These are phyloP conservation scores for Xylaria sp. DNA, from an alignment of 2,329 filamentous ascomycete genomes.

Conservation along the genomic window DNA sequence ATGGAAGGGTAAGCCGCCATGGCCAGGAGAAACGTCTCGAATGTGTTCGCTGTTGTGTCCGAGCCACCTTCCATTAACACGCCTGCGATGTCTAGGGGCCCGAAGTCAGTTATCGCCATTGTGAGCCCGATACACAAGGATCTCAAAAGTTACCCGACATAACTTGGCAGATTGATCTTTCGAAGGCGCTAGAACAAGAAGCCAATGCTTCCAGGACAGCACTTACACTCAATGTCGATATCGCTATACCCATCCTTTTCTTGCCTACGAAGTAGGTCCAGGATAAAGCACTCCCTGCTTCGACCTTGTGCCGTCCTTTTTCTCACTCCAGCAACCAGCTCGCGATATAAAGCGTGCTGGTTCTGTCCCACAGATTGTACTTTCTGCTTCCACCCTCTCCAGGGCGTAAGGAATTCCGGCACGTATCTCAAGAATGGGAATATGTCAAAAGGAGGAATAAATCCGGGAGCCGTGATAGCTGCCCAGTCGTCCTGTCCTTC, in stretches of 20 bases:
- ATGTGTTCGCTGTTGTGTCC: conserved; percentile 50
- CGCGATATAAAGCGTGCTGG: conserved; percentile 29
- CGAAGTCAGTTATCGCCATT: too few relatives aligned
- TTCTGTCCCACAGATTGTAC: conserved; percentile 11
- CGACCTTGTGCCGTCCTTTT: conserved; percentile 19
- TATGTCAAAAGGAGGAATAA: conserved; percentile 28
- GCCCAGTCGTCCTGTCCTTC: conserved; percentile 27
- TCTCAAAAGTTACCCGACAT: too few relatives aligned
- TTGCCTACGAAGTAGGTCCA: conserved; percentile 20
- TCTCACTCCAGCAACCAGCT: conserved; percentile 21
- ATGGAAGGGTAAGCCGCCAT: conserved; percentile 51
- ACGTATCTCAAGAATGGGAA: conserved; percentile 32
- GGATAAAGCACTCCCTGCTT: conserved; percentile 26
- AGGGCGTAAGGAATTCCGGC: conserved; percentile 32
- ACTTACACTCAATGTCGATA: conserved; percentile 42
- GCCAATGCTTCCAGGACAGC: too few relatives aligned
- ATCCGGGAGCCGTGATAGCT: conserved; percentile 16
- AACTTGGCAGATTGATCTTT: too few relatives aligned
- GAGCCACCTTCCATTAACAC: conserved; percentile 48
- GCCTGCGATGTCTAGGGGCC: too few relatives aligned
- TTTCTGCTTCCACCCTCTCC: conserved; percentile 29
- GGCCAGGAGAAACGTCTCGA: conserved; percentile 52
- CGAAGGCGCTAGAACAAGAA: too few relatives aligned
- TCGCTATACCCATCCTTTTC: conserved; percentile 37
- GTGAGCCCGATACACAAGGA: too few relatives aligned